A percentile compares a stretch with the other conserved stretches of the same genome.
Evolutionary conservation across 1,284 basidiomycete species (phyloP).

Genomic region (Ceratobasidium theobromae): DNA sequence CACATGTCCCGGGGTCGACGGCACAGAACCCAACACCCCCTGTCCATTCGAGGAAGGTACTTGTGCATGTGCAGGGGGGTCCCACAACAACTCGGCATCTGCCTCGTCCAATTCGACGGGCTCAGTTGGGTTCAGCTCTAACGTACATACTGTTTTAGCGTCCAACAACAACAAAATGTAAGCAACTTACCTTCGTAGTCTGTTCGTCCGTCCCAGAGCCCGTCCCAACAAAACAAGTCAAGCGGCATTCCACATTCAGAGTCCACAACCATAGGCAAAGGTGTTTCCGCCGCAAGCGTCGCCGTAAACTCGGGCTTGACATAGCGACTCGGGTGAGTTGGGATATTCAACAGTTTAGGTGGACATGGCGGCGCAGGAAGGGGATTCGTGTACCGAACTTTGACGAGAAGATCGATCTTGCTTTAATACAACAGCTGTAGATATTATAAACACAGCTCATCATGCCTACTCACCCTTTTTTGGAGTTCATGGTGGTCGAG

Average conservation of each 20-base stretch:
- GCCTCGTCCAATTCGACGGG: conserved; percentile 59
- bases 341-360: conserved; percentile 86
- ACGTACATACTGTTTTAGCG: not conserved
- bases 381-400: conserved; percentile 90
- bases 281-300: conserved; percentile 73
- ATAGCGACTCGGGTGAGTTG: conserved; percentile 83
- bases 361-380: conserved; percentile 93
- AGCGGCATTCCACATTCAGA: conserved; percentile 94
- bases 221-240: conserved; percentile 79
- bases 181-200: conserved; percentile 62
- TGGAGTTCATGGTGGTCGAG: conserved; percentile 26
- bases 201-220: conserved; percentile 75
- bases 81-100: conserved; percentile 53
- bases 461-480: conserved; percentile 20
- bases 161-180: not conserved
- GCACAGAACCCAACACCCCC: conserved; percentile 38
- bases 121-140: conserved; percentile 67
- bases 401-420: conserved; percentile 85
- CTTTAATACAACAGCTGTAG: conserved; percentile 40
- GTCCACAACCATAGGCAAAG: conserved; percentile 90
- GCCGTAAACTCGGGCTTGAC: conserved; percentile 81
- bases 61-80: conserved; percentile 49
- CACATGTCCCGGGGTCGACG: conserved; percentile 44
- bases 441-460: not conserved
- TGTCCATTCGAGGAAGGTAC: conserved; percentile 47